phyloP scores from a whole-genome alignment of 352 stramenopile genomes.

The Pythium graminicola region DNA sequence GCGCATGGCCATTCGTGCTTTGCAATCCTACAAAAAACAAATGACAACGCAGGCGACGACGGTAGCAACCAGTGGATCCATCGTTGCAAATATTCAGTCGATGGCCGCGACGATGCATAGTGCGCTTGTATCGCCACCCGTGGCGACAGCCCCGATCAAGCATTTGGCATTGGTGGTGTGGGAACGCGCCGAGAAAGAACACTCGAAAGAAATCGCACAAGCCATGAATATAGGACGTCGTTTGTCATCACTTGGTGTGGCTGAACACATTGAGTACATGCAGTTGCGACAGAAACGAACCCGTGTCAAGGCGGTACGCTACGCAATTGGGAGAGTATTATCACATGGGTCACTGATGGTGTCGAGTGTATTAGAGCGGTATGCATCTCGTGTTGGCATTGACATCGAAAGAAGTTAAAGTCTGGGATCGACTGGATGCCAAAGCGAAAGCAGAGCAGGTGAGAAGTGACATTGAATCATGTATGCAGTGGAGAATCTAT shows the following conservation, averaged over 20 bases:
- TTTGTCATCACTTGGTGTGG: constrained; percentile 41
- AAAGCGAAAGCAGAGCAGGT: constrained; percentile 37
- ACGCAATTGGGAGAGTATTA: too few species aligned
- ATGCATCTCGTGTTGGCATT: constrained; percentile 52
- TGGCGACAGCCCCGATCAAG: constrained; percentile 5
- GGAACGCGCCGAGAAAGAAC: constrained; percentile 22
- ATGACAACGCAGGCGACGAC: background rate
- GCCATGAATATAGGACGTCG: constrained; percentile 32
- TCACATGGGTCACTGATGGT: background rate
- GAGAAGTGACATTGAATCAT: background rate
- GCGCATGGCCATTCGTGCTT: constrained; percentile 6
- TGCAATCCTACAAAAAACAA: background rate
- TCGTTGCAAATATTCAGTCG: constrained; percentile 8
- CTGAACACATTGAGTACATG: constrained; percentile 48
- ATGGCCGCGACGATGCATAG: constrained; percentile 5
- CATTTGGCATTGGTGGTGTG: constrained; percentile 32
- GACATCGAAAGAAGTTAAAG: constrained; percentile 29
- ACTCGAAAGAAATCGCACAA: constrained; percentile 13
- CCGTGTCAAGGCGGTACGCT: constrained; percentile 35
- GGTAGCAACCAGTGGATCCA: background rate
- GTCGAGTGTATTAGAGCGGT: too few species aligned
- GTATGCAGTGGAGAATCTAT: too few species aligned
- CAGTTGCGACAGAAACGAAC: constrained; percentile 37
- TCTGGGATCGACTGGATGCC: constrained; percentile 34
- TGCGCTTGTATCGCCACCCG: background rate